phyloP scores from a whole-genome alignment of 176 grass and related monocot species.

The Typha latifolia region DNA sequence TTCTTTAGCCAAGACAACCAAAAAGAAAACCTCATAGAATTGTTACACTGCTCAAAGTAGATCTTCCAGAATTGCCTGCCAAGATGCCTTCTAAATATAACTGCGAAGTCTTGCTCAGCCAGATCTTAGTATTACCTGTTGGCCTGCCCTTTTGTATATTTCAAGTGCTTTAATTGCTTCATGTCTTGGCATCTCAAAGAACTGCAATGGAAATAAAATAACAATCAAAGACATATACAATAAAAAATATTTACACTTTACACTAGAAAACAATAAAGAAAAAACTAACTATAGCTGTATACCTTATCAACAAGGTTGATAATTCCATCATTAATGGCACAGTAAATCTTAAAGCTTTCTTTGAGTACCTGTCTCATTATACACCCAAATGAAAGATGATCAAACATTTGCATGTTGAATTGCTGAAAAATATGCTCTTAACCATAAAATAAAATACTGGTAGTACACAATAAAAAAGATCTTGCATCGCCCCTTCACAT shows the following conservation, averaged over 20 bases:
- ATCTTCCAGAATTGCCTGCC: too few species aligned
- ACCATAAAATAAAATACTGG: too few species aligned
- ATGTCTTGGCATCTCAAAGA: conserved; percentile 96
- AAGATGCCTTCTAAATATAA: too few species aligned
- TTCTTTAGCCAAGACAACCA: conserved; percentile 2
- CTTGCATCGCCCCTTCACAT: too few species aligned
- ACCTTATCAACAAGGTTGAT: conserved; percentile 99
- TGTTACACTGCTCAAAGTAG: neutral
- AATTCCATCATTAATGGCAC: conserved; percentile 93
- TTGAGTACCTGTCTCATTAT: conserved; percentile 62
- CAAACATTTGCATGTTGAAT: too few species aligned
- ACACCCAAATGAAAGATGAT: neutral
- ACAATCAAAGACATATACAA: neutral
- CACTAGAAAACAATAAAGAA: neutral
- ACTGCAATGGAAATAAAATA: conserved; percentile 25
- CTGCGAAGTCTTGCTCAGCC: neutral
- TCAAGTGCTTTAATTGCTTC: conserved; percentile 90
- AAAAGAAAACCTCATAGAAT: neutral
- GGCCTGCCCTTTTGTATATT: conserved; percentile 80
- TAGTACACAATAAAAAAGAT: too few species aligned
- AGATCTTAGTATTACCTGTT: conserved; percentile 51
- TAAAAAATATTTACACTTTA: neutral
- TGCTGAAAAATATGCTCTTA: too few species aligned
- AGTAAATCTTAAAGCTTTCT: conserved; percentile 99
- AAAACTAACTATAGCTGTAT: neutral